A percentile compares a stretch with the other conserved stretches of the same genome.
Conservation (phyloP, 495 filamentous ascomycete species). For the Hyaloscypha bicolor region DNA sequence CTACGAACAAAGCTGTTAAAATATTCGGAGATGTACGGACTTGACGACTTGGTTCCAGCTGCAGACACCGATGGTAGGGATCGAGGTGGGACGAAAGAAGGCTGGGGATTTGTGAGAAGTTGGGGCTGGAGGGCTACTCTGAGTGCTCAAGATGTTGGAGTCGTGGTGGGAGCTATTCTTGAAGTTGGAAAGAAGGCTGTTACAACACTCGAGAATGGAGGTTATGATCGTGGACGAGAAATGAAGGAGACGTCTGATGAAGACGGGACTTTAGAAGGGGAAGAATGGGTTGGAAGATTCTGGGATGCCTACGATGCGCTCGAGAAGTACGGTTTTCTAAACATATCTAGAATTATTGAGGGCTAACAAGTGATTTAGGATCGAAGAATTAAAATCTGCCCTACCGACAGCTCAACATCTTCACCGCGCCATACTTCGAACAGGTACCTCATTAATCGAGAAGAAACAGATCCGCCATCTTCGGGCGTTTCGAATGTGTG, state of each 20-base stretch:
- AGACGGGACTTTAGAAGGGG: slow-evolving; percentile 51
- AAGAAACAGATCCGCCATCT: slow-evolving; percentile 94
- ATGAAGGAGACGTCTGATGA: slow-evolving; percentile 45
- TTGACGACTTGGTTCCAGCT: slow-evolving; percentile 86
- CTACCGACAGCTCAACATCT: slow-evolving; percentile 86
- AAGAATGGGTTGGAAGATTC: slow-evolving; percentile 77
- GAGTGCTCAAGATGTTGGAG: slow-evolving; percentile 87
- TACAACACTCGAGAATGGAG: slow-evolving; percentile 31
- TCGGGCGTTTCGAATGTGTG: slow-evolving; percentile 88
- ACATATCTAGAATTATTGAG: slow-evolving; percentile 8
- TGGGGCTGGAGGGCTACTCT: slow-evolving; percentile 98
- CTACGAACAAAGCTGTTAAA: slow-evolving; percentile 83
- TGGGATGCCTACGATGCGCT: slow-evolving; percentile 95
- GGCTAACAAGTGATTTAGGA: slow-evolving; percentile 42
- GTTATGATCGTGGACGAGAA: slow-evolving; percentile 40
- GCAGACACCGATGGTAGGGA: slow-evolving; percentile 57
- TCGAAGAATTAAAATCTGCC: slow-evolving; percentile 74
- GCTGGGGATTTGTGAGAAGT: slow-evolving; percentile 94
- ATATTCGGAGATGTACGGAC: slow-evolving; percentile 86
- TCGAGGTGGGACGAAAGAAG: slow-evolving; percentile 65
- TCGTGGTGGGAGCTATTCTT: slow-evolving; percentile 85
- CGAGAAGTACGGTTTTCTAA: slow-evolving; percentile 53
- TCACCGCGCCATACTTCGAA: slow-evolving; percentile 90
- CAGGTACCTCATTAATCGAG: slow-evolving; percentile 84
- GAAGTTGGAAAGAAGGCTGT: slow-evolving; percentile 73